A percentile compares a stretch with the other conserved stretches of the same genome.
phyloP scores from a whole-genome alignment of 129 eudicot species.

The Centaurea solstitialis region DNA sequence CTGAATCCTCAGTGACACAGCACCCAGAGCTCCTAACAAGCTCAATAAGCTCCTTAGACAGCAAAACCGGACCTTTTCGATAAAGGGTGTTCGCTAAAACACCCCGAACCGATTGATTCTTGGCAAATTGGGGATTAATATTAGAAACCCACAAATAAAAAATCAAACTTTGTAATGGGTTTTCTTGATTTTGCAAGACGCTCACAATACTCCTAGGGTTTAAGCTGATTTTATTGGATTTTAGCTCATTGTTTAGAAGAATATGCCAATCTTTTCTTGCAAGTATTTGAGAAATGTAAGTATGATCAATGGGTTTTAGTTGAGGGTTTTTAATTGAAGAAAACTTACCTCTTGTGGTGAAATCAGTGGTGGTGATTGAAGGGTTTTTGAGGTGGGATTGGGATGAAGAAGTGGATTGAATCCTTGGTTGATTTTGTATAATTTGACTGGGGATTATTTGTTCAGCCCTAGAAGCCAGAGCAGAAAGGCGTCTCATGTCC shows the following conservation, averaged over 20 bases:
- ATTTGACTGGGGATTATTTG: slow-evolving; percentile 25
- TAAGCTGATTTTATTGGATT: slow-evolving; percentile 49
- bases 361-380: slow-evolving; percentile 2
- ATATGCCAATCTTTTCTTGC: slow-evolving; percentile 81
- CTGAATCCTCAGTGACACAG: slow-evolving; percentile 57
- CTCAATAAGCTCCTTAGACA: slow-evolving; percentile 57
- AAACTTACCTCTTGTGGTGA: slow-evolving; percentile 46
- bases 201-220: slow-evolving; percentile 52
- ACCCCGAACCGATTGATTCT: slow-evolving; percentile 52
- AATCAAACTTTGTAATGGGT: slow-evolving; percentile 54
- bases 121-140: slow-evolving; percentile 42
- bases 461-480: slow-evolving; percentile 70
- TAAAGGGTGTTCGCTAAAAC: slow-evolving; percentile 62
- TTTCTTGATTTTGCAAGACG: slow-evolving; percentile 82
- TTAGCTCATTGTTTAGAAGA: slow-evolving; percentile 66
- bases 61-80: slow-evolving; percentile 80
- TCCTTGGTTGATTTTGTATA: slow-evolving; percentile 37
- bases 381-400: slow-evolving; percentile 18
- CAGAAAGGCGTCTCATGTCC: slow-evolving; percentile 73
- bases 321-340: slow-evolving; percentile 30
- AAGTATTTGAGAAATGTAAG: slow-evolving; percentile 54
- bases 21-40: slow-evolving; percentile 59
- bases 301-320: slow-evolving; percentile 53
- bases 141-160: slow-evolving; percentile 85
- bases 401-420: slow-evolving; percentile 9